A percentile compares a stretch with the other conserved stretches of the same genome.
Evolutionary conservation across 768 basidiomycete genomes (phyloP).

Genomic region (Auricularia cornea): DNA sequence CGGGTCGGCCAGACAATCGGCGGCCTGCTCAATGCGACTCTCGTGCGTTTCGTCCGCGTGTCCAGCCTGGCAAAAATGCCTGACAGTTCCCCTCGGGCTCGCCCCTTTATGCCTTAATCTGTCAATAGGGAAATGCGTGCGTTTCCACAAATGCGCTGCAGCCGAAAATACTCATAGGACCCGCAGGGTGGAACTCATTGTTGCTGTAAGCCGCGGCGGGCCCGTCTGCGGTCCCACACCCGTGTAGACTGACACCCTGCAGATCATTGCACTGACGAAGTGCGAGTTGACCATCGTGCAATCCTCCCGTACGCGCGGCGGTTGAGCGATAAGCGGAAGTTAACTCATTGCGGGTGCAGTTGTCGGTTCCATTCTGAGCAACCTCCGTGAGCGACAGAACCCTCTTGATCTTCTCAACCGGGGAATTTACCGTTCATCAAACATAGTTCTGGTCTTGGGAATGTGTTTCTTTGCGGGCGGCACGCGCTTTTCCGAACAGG

Average conservation of each 20-base stretch:
- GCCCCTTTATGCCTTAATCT: neutral
- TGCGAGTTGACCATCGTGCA: constrained; percentile 79
- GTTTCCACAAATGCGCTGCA: constrained; percentile 3
- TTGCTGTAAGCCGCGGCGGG: constrained; percentile 48
- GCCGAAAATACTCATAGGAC: neutral
- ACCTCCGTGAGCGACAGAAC: constrained; percentile 37
- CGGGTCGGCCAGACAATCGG: constrained; percentile 79
- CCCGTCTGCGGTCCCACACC: neutral
- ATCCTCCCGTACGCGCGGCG: constrained; percentile 60
- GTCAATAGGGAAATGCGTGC: constrained; percentile 21
- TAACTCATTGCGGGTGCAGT: constrained; percentile 34
- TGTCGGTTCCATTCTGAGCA: constrained; percentile 75
- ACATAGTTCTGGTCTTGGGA: constrained; percentile 65
- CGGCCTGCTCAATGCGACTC: constrained; percentile 77
- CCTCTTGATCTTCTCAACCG: neutral
- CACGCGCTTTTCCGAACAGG: constrained; percentile 68
- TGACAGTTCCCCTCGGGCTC: neutral
- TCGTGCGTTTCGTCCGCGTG: constrained; percentile 33
- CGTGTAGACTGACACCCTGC: neutral
- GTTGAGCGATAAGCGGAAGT: too few species aligned
- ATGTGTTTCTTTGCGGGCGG: constrained; percentile 91
- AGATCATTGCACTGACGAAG: constrained; percentile 76
- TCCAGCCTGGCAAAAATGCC: neutral
- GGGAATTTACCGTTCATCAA: neutral
- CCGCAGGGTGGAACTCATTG: constrained; percentile 48